Evolutionary conservation across 129 eudicot species (phyloP), one percentile per base, ranked within the genome.

Genomic region (Flaveria linearis): DNA sequence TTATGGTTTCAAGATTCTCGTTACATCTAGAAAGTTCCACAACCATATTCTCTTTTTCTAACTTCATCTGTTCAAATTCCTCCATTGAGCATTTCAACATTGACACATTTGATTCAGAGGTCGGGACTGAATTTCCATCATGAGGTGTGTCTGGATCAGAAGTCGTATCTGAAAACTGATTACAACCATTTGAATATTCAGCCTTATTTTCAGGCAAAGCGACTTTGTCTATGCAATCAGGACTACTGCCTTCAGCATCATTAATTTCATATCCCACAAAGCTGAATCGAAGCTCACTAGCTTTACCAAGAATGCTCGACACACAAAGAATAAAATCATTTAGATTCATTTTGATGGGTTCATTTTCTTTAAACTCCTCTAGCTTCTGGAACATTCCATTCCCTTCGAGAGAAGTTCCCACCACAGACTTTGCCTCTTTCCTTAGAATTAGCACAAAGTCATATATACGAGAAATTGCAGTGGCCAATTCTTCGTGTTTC

Each of bases 201-300:
- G 52, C 80, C 72, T 87, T 89, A 77, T 95, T 87, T 70, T 95
- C 97, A 56, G 96, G 97, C 23, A 95, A 86, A 18, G 89, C 99
- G 62, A 95, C 84, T 78, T 95, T 95, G 92, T 95, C 99, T 11
- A 95, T 89, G 65, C 97, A 95, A 82, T 87, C 99, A 28, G 96
- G 86, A 84, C 86, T 89, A 68, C 80, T 76, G 17, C 80, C 81
- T 81, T 87, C 99, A 36, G 78, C 80, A 62, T 89, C 94, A 76
- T 78, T 83, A 25, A 61, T 77, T 69, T 87, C 88, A 71, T 85
- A 85, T 3, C 96, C 91, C 70, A 86, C 78, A 65, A 89, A 71
- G 82, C 71, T 80, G 74, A 86, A 82, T 68, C 79, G 85, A 60
- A 91, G 84, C 69, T 82, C 88, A 55, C 91, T 68, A 33, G 85